Evolutionary conservation across 306 rosid species (phyloP), one percentile per base, ranked within the genome.

Genomic region (Gleditsia sinensis): DNA sequence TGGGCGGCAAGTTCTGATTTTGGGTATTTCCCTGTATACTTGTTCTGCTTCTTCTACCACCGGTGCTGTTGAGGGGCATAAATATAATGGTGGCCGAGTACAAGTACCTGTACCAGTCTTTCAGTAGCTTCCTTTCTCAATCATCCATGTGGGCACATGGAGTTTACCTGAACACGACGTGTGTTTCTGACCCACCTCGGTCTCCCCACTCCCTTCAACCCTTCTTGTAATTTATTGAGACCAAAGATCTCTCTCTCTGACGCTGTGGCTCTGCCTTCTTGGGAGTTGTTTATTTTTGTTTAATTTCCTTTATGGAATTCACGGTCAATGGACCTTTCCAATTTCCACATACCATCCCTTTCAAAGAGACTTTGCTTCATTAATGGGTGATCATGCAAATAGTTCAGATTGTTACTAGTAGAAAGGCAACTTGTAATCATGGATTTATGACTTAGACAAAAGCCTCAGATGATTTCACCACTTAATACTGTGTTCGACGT

Each of bases 71-170:
- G 64, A 70, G 58, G 80, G 32, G 65, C 56, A 76, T 76, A 76
- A 76, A 83, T 83, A 76, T 43, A 83, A 83, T 79, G 75, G 83
- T 68, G 85, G 65, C 70, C 59, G 81, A 51, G 70, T 56, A 79
- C 74, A n/a, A 71, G 82, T 27, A 79, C 51, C 16, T 17, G 67
- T 12, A n/a, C 27, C 9, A 54, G 70, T 39, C 34, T n/a, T n/a
- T 28, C 37, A 32, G 45, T 50, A 75, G 56, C 80, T 32, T 40
- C 80, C 67, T 86, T 80, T 85, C 89, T 81, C 76, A 57, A 80
- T 81, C 87, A 78, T 86, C 90, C 98, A 88, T 91, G 94, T 81
- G 92, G 90, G 92, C 98, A 91, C 96, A 89, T 94, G 98, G 96
- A 91, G 86, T 82, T 88, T 85, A 86, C 88, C 92, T 83, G 92